Evolutionary conservation across 768 basidiomycete species (phyloP), one percentile per base, ranked within the genome.

Genomic region (Phanerodontia chrysosporium): DNA sequence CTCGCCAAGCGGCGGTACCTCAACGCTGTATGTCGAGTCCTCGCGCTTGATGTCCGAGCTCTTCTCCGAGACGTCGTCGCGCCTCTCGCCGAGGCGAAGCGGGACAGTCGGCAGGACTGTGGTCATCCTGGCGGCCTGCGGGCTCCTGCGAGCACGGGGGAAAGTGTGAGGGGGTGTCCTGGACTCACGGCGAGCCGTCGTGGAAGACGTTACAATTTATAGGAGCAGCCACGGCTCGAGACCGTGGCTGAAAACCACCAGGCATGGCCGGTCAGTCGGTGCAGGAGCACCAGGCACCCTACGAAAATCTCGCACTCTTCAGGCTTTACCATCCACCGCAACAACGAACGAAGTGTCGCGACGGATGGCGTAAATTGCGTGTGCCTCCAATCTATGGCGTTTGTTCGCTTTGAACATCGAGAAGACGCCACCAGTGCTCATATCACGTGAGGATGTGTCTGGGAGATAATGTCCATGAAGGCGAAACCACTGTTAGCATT

Each of bases 371-470:
- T 58, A 55, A 44, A 70, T 70, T 66, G 66, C 69, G 67, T 58
- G 16, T 64, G 64, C 49, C 55, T 36, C 48, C 55, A 53, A 8
- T 22, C 24, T 52, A 72, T 72, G 62, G 66, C 71, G 71, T 66
- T 65, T 70, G 56, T 57, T 42, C 39, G 39, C 39, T 18, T 18
- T 10, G 55, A 32, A 42, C 44, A 22, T 22, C 22, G 29, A 51
- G 13, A 6, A 32, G 6, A 44, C 53, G 55, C 59, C 24, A 53
- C 46, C 32, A 35, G 30, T 36, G 29, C 9, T 16, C 46, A 28
- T 21, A 51, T 60, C 63, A 64, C 63, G 55, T 64, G 65, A 54
- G 29, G 36, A 28, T 12, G 21, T 57, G 35, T 42, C 51, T 30
- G 45, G 49, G 44, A 22, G 30, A 42, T 10, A 42, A 12, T 42